Conservation (phyloP, 176 grass and related monocot genomes). For the Lolium perenne region DNA sequence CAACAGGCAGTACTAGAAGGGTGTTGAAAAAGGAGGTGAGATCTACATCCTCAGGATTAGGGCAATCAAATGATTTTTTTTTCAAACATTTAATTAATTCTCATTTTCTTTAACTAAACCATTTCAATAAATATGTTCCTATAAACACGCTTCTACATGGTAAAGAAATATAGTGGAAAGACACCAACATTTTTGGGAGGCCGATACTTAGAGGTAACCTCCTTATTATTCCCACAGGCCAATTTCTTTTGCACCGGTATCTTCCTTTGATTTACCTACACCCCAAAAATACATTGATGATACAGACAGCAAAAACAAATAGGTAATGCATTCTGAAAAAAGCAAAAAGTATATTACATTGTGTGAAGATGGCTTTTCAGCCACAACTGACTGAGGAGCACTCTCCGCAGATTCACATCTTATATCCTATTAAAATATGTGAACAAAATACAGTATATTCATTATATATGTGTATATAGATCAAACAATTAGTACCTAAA, state of each 20-base stretch:
- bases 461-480: background rate
- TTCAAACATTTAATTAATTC: too few relatives aligned
- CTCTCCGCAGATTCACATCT: slow-evolving; percentile 29
- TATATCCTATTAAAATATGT: slow-evolving; percentile 8
- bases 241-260: background rate
- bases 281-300: slow-evolving; percentile 3
- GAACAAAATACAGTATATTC: background rate
- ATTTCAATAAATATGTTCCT: background rate
- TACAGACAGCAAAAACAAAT: background rate
- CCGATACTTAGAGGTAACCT: slow-evolving; percentile 42
- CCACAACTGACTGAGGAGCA: background rate
- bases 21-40: background rate
- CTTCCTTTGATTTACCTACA: slow-evolving; percentile 11
- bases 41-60: background rate
- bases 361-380: slow-evolving; percentile 24
- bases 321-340: background rate
- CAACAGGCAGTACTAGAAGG: too few relatives aligned
- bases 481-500: background rate
- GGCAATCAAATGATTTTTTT: too few relatives aligned
- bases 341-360: slow-evolving; percentile 25
- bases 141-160: background rate
- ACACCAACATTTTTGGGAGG: background rate
- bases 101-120: background rate
- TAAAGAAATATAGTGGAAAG: slow-evolving; percentile 1
- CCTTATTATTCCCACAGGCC: background rate